Conservation (phyloP, 2,329 filamentous ascomycete genomes). For the Diaporthe citri region DNA sequence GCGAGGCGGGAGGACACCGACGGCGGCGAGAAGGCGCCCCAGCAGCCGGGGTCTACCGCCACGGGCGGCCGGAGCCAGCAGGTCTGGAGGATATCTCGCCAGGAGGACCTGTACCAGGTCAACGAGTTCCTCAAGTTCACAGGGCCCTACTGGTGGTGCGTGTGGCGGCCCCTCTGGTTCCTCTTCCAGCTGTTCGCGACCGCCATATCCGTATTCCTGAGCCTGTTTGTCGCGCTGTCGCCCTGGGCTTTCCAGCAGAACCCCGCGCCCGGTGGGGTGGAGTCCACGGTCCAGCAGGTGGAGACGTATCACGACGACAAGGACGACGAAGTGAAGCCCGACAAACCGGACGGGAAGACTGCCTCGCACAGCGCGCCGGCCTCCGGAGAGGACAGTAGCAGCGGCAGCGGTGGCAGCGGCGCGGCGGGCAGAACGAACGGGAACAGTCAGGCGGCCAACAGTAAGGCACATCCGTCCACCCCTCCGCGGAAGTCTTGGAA, state of each 20-base stretch:
- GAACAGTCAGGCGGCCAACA: conserved; percentile 25
- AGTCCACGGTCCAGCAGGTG: conserved; percentile 29
- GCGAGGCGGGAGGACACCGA: conserved; percentile 32
- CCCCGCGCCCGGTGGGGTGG: conserved; percentile 28
- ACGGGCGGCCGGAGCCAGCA: conserved; percentile 37
- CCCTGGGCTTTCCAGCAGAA: conserved; percentile 36
- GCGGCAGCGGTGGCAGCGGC: neutral
- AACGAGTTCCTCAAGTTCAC: conserved; percentile 83
- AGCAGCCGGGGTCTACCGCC: neutral
- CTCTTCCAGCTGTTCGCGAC: conserved; percentile 75
- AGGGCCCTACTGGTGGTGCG: conserved; percentile 60
- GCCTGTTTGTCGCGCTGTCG: conserved; percentile 34
- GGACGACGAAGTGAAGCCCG: neutral
- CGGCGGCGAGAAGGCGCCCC: conserved; percentile 37
- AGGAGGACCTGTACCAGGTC: conserved; percentile 86
- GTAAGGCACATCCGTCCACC: conserved; percentile 8
- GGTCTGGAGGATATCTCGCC: conserved; percentile 63
- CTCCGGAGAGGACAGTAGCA: neutral
- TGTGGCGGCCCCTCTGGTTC: conserved; percentile 58
- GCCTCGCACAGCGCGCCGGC: neutral
- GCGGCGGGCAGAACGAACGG: conserved; percentile 1
- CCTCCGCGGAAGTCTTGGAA: conserved; percentile 32
- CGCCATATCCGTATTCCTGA: conserved; percentile 68
- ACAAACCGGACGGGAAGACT: neutral
- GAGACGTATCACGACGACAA: conserved; percentile 18